Conservation (phyloP, 352 stramenopile species). For the Pythium grandisporangium region DNA sequence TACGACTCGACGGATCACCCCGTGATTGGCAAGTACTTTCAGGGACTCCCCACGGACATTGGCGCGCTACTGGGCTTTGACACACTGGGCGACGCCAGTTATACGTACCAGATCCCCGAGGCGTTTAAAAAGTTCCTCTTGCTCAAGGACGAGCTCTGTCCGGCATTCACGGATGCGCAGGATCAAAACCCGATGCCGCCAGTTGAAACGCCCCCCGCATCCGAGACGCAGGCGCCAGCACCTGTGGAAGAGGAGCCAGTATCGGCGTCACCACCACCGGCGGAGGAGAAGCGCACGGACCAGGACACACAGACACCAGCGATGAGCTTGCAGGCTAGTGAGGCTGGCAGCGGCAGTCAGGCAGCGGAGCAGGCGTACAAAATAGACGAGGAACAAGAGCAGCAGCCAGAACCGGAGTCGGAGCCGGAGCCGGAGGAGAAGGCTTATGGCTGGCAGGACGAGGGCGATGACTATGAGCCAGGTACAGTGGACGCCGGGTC, state of each 20-base stretch:
- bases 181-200: not conserved
- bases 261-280: not conserved
- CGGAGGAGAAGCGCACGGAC: not conserved
- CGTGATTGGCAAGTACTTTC: constrained; percentile 9
- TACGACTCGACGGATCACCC: not conserved
- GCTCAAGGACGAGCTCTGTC: constrained; percentile 3
- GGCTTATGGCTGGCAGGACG: not conserved
- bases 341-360: too few species aligned
- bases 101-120: constrained; percentile 8
- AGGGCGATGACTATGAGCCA: not conserved
- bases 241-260: too few species aligned
- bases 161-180: not conserved
- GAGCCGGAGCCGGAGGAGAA: too few species aligned
- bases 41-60: constrained; percentile 2
- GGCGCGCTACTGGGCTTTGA: constrained; percentile 1
- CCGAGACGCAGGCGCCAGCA: not conserved
- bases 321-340: too few species aligned
- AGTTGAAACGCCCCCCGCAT: not conserved
- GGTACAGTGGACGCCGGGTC: too few species aligned
- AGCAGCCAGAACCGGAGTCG: too few species aligned
- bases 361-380: not conserved
- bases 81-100: constrained; percentile 5
- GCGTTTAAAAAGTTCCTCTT: constrained; percentile 7
- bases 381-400: not conserved
- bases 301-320: not conserved